phyloP scores from a whole-genome alignment of 2,329 filamentous ascomycete genomes.

The Apiospora aurea region DNA sequence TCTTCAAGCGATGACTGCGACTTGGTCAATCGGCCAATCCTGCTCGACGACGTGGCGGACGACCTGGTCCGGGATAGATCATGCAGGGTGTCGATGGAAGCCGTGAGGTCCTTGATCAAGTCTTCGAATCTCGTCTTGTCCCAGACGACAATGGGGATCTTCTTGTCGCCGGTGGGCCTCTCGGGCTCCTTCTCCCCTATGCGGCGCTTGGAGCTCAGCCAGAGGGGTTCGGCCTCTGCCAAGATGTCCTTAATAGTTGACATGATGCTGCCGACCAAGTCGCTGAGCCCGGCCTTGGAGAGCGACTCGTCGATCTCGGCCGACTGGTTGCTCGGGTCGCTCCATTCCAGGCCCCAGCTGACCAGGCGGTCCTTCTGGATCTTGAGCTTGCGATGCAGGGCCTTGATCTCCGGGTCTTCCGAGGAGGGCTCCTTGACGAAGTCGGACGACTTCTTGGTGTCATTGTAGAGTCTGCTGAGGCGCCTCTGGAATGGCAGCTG shows the following conservation, averaged over 20 bases:
- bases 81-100: slow-evolving; percentile 81
- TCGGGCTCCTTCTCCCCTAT: slow-evolving; percentile 48
- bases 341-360: slow-evolving; percentile 84
- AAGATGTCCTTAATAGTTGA: slow-evolving; percentile 79
- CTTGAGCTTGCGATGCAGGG: slow-evolving; percentile 76
- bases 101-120: slow-evolving; percentile 75
- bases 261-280: slow-evolving; percentile 81
- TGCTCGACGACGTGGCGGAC: slow-evolving; percentile 47
- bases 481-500: slow-evolving; percentile 66
- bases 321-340: slow-evolving; percentile 68
- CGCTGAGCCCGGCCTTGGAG: slow-evolving; percentile 76
- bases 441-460: slow-evolving; percentile 80
- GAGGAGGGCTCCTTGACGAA: slow-evolving; percentile 72
- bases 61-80: slow-evolving; percentile 74
- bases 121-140: slow-evolving; percentile 79
- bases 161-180: slow-evolving; percentile 53
- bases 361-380: slow-evolving; percentile 83
- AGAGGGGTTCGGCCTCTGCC: slow-evolving; percentile 77
- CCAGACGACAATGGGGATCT: slow-evolving; percentile 65
- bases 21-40: slow-evolving; percentile 46
- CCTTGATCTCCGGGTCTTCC: slow-evolving; percentile 73
- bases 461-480: slow-evolving; percentile 77
- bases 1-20: slow-evolving; percentile 51
- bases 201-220: slow-evolving; percentile 64
- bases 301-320: slow-evolving; percentile 75